These are phyloP conservation scores for Pinus tabuliformis DNA, from an alignment of 75 land plant genomes.

Conservation along the genomic window DNA sequence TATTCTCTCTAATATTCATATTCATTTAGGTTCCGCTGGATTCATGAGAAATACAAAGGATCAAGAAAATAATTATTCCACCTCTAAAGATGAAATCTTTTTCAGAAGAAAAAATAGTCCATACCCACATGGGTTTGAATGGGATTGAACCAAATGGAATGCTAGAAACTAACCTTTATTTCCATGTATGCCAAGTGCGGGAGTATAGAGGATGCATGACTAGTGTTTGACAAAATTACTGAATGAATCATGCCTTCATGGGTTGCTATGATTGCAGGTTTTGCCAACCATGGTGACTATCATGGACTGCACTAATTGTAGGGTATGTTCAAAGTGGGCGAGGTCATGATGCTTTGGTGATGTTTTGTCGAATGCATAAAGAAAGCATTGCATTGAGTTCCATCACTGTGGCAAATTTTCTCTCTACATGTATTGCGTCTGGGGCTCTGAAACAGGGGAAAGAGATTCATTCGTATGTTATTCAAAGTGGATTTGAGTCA, in stretches of 20 bases:
- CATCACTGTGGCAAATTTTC: constrained; percentile 20
- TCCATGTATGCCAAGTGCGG: constrained; percentile 11
- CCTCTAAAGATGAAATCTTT: not conserved
- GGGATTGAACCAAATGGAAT: constrained; percentile 5
- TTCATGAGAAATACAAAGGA: too few relatives aligned
- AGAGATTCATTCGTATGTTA: not conserved
- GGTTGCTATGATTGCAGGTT: constrained; percentile 12
- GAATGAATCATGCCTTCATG: constrained; percentile 10
- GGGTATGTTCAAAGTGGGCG: too few relatives aligned
- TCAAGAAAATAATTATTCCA: too few relatives aligned
- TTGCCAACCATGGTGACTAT: not conserved
- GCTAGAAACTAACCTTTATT: constrained; percentile 7
- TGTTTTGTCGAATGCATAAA: too few relatives aligned
- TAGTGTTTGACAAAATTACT: constrained; percentile 12
- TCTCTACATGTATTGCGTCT: constrained; percentile 15
- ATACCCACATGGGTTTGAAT: not conserved
- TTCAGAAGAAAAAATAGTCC: not conserved
- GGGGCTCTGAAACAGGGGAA: constrained; percentile 21
- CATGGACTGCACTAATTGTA: too few relatives aligned
- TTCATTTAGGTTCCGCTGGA: too few relatives aligned
- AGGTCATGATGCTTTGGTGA: too few relatives aligned
- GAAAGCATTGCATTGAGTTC: not conserved
- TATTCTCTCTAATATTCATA: too few relatives aligned
- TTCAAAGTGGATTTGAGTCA: not conserved
- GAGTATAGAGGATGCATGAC: constrained; percentile 4